Base-by-base conservation (phyloP, 148 eudicot species). In the Camellia sinensis region DNA sequence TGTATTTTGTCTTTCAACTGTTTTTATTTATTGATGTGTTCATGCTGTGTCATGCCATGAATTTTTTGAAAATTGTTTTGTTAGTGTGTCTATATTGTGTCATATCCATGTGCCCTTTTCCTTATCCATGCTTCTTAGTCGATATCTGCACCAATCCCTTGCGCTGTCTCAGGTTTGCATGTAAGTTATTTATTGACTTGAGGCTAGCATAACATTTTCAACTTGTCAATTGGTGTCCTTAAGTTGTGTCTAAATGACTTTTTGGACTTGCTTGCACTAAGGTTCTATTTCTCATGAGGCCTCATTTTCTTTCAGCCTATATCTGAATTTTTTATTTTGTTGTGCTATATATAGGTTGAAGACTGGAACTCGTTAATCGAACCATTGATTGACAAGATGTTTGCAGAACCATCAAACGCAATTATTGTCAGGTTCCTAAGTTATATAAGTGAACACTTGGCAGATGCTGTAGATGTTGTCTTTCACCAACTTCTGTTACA, bases 401-500 rank as follows among this genome's bases (percentile, higher is more conserved):
- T 93, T 84, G 84, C 86, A 22, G 93, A 93, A 76, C 91, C 95
- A 87, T 88, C 97, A 87, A 93, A 93, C 88, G 91, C 92, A 41
- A 80, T 82, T 7, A 76, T 91, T 54, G 89, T 93, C 50, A 93
- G 86, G 84, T 90, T 91, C 62, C 76, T 93, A 52, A 90, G 97
- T 83, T 78, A 79, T 83, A 81, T 93, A 74, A 89, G 89, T 82
- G 95, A 90, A 53, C 85, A 91, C 73, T 82, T 93, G 46, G 97
- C 91, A 17, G 89, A 87, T 66, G 78, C 86, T 67, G 88, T 85
- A 44, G 89, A 93, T 82, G n/a, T 83, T 54, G 90, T 93, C 67
- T 84, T 93, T 68, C 74, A 84, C 50, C 83, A 80, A 57, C 82
- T 93, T 82, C 80, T 93, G 40, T 67, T 83, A 19, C 87, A 80